Evolutionary conservation across 2,329 filamentous ascomycete species (phyloP).

Genomic region (Colletotrichum orchidophilum): DNA sequence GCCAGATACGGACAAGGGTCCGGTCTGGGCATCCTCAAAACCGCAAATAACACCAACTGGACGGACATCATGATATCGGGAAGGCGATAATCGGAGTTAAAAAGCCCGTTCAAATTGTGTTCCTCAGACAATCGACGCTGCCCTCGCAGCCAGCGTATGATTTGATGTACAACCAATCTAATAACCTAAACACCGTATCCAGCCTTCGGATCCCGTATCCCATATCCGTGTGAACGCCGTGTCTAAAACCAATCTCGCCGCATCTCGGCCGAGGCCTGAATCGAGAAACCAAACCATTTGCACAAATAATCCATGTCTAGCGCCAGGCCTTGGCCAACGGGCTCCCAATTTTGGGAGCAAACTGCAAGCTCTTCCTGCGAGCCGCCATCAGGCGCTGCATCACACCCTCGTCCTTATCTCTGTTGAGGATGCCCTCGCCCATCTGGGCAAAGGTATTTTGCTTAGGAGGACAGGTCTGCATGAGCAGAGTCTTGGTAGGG

Average conservation of each 20-base stretch:
- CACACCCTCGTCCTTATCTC: slow-evolving; percentile 65
- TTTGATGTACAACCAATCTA: slow-evolving; percentile 22
- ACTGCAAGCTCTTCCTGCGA: slow-evolving; percentile 80
- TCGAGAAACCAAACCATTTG: not conserved
- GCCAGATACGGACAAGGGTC: slow-evolving; percentile 22
- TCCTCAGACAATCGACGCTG: slow-evolving; percentile 9
- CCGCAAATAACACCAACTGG: not conserved
- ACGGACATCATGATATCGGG: not conserved
- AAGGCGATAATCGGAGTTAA: not conserved
- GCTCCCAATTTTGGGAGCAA: slow-evolving; percentile 78
- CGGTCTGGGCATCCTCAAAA: not conserved
- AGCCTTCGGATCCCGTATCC: slow-evolving; percentile 8
- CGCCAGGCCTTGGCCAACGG: slow-evolving; percentile 71
- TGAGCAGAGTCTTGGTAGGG: slow-evolving; percentile 51
- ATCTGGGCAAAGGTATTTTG: slow-evolving; percentile 49
- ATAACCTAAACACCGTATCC: slow-evolving; percentile 18
- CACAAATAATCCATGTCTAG: slow-evolving; percentile 21
- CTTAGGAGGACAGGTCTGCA: slow-evolving; percentile 66
- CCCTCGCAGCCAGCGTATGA: slow-evolving; percentile 7
- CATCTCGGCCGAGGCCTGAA: not conserved
- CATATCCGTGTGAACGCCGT: slow-evolving; percentile 9
- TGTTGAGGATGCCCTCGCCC: slow-evolving; percentile 55
- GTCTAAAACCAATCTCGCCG: slow-evolving; percentile 11
- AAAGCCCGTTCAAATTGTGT: slow-evolving; percentile 1
- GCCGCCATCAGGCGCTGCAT: slow-evolving; percentile 74